These are phyloP conservation scores for Hirsutella rhossiliensis DNA, from an alignment of 2,329 filamentous ascomycete species.

Conservation along the genomic window DNA sequence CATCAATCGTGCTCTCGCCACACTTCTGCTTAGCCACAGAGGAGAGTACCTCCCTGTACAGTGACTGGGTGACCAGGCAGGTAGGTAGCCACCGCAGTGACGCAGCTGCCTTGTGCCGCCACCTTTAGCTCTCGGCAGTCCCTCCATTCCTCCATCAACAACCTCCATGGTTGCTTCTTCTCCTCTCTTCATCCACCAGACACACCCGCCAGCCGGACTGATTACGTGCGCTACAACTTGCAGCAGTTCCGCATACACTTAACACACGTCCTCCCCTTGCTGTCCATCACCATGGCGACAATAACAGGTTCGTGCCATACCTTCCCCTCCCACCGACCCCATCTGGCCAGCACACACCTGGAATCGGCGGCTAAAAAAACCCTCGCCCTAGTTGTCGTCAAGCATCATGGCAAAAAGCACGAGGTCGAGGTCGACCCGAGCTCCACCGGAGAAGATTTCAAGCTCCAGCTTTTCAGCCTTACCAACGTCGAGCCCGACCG, in stretches of 20 bases:
- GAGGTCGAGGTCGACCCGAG: conserved; percentile 82
- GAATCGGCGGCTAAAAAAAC: conserved; percentile 6
- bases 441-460: conserved; percentile 84
- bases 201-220: too few species aligned
- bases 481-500: conserved; percentile 93
- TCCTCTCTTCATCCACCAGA: too few species aligned
- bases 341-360: neutral
- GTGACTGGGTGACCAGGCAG: too few species aligned
- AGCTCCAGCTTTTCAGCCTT: conserved; percentile 87
- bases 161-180: too few species aligned
- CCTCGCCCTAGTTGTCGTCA: conserved; percentile 60
- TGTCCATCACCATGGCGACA: conserved; percentile 33
- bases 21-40: too few species aligned
- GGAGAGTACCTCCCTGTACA: too few species aligned
- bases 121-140: too few species aligned
- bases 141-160: too few species aligned
- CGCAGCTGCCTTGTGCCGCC: too few species aligned
- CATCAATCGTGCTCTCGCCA: too few species aligned
- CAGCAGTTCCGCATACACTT: neutral
- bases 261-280: neutral
- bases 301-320: conserved; percentile 36
- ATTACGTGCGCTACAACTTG: too few species aligned
- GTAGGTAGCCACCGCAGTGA: too few species aligned
- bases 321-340: neutral
- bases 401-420: conserved; percentile 91